Conservation (phyloP, 2,329 filamentous ascomycete species). For the Parasarocladium wereldwijsianum region DNA sequence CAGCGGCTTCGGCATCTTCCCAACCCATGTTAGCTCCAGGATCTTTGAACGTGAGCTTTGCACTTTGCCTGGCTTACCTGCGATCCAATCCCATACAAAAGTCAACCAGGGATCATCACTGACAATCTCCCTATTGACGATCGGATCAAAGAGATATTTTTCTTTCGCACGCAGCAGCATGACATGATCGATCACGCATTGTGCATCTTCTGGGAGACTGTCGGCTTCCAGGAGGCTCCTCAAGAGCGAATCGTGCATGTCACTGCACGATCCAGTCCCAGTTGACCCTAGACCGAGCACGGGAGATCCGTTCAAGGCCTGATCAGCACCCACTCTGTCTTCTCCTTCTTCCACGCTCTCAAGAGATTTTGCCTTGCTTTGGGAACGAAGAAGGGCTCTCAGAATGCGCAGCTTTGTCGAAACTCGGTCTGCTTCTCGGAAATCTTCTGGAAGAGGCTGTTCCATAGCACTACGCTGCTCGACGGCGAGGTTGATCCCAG, state of each 20-base stretch:
- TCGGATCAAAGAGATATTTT: slow-evolving; percentile 49
- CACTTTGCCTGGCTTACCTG: slow-evolving; percentile 29
- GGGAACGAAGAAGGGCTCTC: slow-evolving; percentile 19
- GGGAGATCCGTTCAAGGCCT: slow-evolving; percentile 16
- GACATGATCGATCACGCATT: slow-evolving; percentile 37
- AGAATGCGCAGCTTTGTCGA: slow-evolving; percentile 34
- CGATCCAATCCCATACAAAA: slow-evolving; percentile 65
- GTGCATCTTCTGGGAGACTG: slow-evolving; percentile 34
- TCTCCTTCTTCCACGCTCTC: no score
- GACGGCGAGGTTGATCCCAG: slow-evolving; percentile 18
- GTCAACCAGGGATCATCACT: slow-evolving; percentile 61
- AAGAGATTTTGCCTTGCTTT: slow-evolving; percentile 12
- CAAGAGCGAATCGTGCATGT: slow-evolving; percentile 42
- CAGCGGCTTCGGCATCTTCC: slow-evolving; percentile 48
- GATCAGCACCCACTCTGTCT: background rate
- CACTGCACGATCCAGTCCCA: slow-evolving; percentile 31
- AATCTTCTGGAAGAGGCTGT: slow-evolving; percentile 23
- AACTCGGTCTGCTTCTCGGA: slow-evolving; percentile 24
- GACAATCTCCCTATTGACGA: slow-evolving; percentile 51
- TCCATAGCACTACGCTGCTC: slow-evolving; percentile 21
- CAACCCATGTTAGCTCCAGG: slow-evolving; percentile 8
- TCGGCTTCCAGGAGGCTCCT: slow-evolving; percentile 26
- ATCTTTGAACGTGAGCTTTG: background rate
- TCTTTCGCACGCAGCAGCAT: slow-evolving; percentile 47
- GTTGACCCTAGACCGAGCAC: slow-evolving; percentile 23